Evolutionary conservation across 2,329 filamentous ascomycete genomes (phyloP).

Genomic region (Ophiostoma sp.): DNA sequence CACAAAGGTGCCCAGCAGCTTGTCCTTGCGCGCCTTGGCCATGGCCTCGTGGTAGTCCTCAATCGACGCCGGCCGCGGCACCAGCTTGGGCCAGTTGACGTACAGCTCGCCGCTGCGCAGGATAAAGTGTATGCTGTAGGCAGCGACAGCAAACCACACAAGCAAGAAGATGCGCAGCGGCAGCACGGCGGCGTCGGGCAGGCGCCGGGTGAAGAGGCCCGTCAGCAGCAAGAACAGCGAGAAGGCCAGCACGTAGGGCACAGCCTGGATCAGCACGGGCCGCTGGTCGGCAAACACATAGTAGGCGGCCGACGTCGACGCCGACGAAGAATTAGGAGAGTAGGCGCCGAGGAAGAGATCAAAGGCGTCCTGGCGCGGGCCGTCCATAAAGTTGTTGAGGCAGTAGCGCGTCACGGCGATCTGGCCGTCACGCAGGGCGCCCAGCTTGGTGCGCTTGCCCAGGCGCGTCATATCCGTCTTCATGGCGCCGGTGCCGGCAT

Average conservation of each 20-base stretch:
- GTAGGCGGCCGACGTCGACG: constrained; percentile 44
- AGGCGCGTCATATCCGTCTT: constrained; percentile 98
- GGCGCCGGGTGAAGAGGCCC: constrained; percentile 63
- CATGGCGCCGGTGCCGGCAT: constrained; percentile 92
- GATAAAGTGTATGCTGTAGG: constrained; percentile 72
- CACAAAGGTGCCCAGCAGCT: constrained; percentile 71
- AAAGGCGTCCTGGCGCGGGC: constrained; percentile 89
- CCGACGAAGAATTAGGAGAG: constrained; percentile 38
- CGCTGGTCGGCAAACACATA: constrained; percentile 78
- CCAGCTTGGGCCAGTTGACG: constrained; percentile 97
- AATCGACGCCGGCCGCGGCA: constrained; percentile 75
- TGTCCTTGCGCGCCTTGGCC: constrained; percentile 73
- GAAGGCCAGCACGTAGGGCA: constrained; percentile 84
- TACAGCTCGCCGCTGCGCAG: constrained; percentile 84
- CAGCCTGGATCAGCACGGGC: constrained; percentile 82
- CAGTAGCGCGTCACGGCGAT: constrained; percentile 87
- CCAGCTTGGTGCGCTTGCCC: constrained; percentile 78
- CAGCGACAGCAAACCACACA: constrained; percentile 66
- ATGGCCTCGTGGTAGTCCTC: constrained; percentile 89
- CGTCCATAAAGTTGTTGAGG: constrained; percentile 90
- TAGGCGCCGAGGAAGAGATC: constrained; percentile 90
- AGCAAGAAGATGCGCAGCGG: constrained; percentile 77
- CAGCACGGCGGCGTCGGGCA: constrained; percentile 70
- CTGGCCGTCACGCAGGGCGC: constrained; percentile 77
- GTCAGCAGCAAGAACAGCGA: constrained; percentile 79